Evolutionary conservation across 371 early-diverging fungal genomes (phyloP).

Genomic region (Massospora cicadina): DNA sequence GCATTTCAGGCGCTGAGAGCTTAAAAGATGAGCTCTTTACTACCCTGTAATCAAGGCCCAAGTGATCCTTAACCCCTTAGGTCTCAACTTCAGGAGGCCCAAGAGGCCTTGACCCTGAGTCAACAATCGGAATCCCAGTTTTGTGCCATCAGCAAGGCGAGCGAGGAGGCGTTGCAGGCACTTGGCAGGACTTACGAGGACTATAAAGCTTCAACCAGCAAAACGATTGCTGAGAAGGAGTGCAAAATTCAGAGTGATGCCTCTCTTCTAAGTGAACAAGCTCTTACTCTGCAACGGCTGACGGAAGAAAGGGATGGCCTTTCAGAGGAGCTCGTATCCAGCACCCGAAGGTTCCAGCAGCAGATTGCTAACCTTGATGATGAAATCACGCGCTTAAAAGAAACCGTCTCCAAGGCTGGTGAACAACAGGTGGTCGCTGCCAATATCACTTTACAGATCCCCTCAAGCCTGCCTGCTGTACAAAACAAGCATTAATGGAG

Average conservation of each 20-base stretch:
- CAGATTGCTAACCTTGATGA: background rate
- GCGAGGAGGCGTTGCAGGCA: background rate
- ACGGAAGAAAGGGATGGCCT: background rate
- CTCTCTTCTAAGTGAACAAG: background rate
- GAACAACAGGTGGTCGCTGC: no score
- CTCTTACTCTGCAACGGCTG: background rate
- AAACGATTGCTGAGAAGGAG: background rate
- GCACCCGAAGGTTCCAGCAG: background rate
- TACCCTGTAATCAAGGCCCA: background rate
- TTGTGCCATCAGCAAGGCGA: background rate
- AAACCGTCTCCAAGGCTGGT: background rate
- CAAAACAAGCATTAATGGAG: no score
- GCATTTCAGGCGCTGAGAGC: background rate
- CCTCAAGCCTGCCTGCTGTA: no score
- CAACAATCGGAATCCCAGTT: background rate
- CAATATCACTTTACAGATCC: no score
- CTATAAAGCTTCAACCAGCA: background rate
- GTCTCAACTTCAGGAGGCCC: background rate
- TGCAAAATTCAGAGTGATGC: background rate
- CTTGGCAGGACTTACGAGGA: background rate
- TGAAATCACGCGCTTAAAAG: background rate
- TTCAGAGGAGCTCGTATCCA: background rate
- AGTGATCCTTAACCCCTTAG: background rate
- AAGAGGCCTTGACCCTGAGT: background rate
- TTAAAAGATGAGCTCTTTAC: background rate